phyloP scores from a whole-genome alignment of 768 basidiomycete genomes.

The Thelephora aurantiotincta region DNA sequence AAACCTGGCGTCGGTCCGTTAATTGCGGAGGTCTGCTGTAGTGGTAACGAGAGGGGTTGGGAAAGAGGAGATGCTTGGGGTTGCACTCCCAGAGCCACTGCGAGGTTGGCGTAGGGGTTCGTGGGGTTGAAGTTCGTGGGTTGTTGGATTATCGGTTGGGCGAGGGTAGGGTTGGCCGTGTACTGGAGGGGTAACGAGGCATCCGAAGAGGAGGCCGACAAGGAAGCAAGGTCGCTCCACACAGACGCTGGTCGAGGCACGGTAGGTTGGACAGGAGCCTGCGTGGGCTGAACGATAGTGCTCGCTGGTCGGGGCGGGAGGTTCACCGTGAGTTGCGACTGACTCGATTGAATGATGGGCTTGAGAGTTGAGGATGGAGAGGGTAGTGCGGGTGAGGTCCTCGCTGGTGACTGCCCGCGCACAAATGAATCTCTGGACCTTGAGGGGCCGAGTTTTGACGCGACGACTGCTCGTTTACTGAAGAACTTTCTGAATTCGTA shows the following conservation, averaged over 20 bases:
- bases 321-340: not conserved
- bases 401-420: constrained; percentile 6
- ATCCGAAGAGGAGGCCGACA: constrained; percentile 10
- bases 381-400: constrained; percentile 4
- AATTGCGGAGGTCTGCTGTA: constrained; percentile 1
- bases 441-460: constrained; percentile 17
- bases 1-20: too few species aligned
- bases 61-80: constrained; percentile 6
- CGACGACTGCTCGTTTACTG: constrained; percentile 14
- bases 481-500: constrained; percentile 49
- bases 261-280: constrained; percentile 3
- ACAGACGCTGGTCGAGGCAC: constrained; percentile 5
- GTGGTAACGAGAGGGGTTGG: constrained; percentile 8
- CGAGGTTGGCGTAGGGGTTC: constrained; percentile 10
- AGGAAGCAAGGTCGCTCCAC: constrained; percentile 14
- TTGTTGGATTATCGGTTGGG: constrained; percentile 7
- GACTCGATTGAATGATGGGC: too few species aligned
- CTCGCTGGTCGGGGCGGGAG: constrained; percentile 2
- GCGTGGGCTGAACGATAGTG: constrained; percentile 3
- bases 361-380: not conserved
- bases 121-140: constrained; percentile 3
- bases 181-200: constrained; percentile 15
- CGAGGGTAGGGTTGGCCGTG: constrained; percentile 3
- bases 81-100: constrained; percentile 6
- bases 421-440: constrained; percentile 8